phyloP scores from a whole-genome alignment of 1,139 yeast species.

The Blastobotrys apis region DNA sequence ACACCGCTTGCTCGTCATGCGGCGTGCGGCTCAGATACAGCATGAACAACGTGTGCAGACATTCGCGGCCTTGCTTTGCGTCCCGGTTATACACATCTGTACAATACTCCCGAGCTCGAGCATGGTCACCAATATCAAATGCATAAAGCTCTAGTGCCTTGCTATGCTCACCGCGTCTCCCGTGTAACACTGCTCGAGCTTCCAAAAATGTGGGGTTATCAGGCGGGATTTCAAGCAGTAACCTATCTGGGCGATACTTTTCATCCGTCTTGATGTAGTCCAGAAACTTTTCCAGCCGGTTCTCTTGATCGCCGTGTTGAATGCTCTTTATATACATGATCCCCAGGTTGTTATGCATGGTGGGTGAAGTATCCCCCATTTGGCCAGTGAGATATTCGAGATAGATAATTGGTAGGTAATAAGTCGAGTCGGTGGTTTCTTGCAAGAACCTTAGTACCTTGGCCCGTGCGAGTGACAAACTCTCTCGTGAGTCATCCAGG shows the following conservation, averaged over 20 bases:
- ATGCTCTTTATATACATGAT: slow-evolving; percentile 49
- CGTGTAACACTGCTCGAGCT: slow-evolving; percentile 56
- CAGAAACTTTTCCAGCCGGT: slow-evolving; percentile 25
- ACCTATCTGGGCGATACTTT: slow-evolving; percentile 36
- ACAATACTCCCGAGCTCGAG: slow-evolving; percentile 56
- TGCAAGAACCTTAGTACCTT: slow-evolving; percentile 49
- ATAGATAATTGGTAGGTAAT: slow-evolving; percentile 46
- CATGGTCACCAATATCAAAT: slow-evolving; percentile 54
- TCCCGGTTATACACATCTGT: slow-evolving; percentile 46
- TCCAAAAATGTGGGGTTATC: slow-evolving; percentile 31
- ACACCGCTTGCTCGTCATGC: slow-evolving; percentile 39
- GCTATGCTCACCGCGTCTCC: slow-evolving; percentile 57
- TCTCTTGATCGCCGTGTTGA: slow-evolving; percentile 20
- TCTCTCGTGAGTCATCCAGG: slow-evolving; percentile 58
- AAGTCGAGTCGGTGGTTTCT: slow-evolving; percentile 23
- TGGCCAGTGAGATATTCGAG: slow-evolving; percentile 57
- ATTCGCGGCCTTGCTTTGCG: slow-evolving; percentile 38
- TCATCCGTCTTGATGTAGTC: slow-evolving; percentile 29
- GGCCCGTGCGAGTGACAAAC: slow-evolving; percentile 48
- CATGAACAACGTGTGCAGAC: slow-evolving; percentile 35
- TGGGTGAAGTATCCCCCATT: slow-evolving; percentile 42
- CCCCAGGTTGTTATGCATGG: slow-evolving; percentile 52
- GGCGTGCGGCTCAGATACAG: slow-evolving; percentile 30
- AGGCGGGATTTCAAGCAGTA: slow-evolving; percentile 31
- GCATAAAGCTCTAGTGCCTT: slow-evolving; percentile 62